Evolutionary conservation across 2,329 filamentous ascomycete genomes (phyloP), one percentile per base, ranked within the genome.

Genomic region (Colletotrichum sojae): DNA sequence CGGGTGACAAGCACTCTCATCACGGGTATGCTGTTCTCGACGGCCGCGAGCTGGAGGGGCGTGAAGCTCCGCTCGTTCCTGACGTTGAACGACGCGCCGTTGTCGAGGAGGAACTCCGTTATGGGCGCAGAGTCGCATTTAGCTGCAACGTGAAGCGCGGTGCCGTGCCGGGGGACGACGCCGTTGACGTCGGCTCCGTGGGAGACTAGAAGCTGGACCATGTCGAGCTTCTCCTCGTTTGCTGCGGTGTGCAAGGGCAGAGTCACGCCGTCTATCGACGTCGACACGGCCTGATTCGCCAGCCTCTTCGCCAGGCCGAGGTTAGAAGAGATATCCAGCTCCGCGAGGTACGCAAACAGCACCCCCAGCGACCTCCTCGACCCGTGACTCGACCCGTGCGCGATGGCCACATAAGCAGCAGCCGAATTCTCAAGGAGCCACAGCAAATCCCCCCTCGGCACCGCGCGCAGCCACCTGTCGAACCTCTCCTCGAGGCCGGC

Each of bases 401-500:
- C 25, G 10, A 55, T 54, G 12, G 56, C 63, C 3, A 53, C 46
- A 8, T 49, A 48, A 9, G 56, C 63, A 5, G 63, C 16, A 1
- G 20, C 6, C 15, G 63, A 66, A 20, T 66, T 54, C 8, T 54
- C 49, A 2, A 66, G 15, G 2, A 66, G 56, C 63, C 63, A 66
- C 3, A 54, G 12, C 25, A 66, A 43, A 18, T 66, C 63, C 2
- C 20, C 16, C 6, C 27, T 6, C 2, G 56, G 27, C 2, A 66
- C 48, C 1, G 20, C 4, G 12, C 46, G 18, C 1, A 66, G 27
- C 49, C 57, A 66, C n/a, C 12, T 6, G 27, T 22, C 16, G 45
- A 13, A 10, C 6, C 20, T 27, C 2, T 53, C 15, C 6, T 9
- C 16, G 5, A 40, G 27, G 5, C n/a, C 8, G 1, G 12, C 4